Evolutionary conservation across 73 alveolate genomes (phyloP).

Genomic region (Blepharisma stoltei): DNA sequence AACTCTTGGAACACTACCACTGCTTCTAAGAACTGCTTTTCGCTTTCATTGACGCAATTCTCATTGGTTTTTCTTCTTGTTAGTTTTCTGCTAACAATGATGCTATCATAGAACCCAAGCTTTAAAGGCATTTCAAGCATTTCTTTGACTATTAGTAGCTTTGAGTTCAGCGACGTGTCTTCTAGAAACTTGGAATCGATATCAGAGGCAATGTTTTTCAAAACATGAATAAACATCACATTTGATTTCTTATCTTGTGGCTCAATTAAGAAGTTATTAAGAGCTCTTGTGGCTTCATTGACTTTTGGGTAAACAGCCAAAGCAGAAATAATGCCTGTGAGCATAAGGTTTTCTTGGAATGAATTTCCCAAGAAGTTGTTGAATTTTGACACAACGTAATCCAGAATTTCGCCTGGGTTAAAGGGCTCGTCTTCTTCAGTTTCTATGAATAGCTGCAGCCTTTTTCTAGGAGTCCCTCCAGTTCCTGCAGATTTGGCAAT

Average conservation of each 20-base stretch:
- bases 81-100: background rate
- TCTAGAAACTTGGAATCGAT: background rate
- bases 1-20: slow-evolving; percentile 23
- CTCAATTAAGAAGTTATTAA: slow-evolving; percentile 22
- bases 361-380: background rate
- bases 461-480: background rate
- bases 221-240: background rate
- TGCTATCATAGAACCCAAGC: background rate
- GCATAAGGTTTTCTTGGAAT: background rate
- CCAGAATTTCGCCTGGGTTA: slow-evolving; percentile 5
- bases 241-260: background rate
- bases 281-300: background rate
- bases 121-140: background rate
- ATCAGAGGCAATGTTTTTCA: background rate
- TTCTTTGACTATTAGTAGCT: background rate
- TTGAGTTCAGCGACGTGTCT: background rate
- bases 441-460: background rate
- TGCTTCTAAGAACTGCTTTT: background rate
- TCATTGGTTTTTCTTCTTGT: background rate
- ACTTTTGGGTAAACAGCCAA: slow-evolving; percentile 12
- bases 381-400: slow-evolving; percentile 16
- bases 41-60: background rate
- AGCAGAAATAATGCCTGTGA: slow-evolving; percentile 3
- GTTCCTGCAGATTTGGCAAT: slow-evolving; percentile 5
- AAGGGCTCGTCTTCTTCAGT: background rate